These are phyloP conservation scores for Sinapis alba DNA, from an alignment of 441 rosid species.

Conservation along the genomic window DNA sequence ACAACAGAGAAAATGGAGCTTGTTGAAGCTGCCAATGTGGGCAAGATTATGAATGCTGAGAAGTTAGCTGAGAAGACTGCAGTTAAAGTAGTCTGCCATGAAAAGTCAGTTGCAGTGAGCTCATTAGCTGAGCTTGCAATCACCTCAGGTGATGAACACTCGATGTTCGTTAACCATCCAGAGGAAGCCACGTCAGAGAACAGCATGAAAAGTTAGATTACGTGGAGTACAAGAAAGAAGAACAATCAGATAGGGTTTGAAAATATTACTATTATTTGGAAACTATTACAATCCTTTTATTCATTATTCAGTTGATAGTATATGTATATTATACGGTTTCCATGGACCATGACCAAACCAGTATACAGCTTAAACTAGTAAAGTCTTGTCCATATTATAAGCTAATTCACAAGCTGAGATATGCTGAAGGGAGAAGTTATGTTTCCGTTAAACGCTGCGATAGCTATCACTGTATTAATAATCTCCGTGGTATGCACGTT, in stretches of 20 bases:
- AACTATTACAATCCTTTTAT: neutral
- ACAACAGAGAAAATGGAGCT: slow-evolving; percentile 48
- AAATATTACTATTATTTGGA: neutral
- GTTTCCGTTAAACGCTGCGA: slow-evolving; percentile 2
- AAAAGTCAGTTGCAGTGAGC: slow-evolving; percentile 82
- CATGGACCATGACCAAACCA: neutral
- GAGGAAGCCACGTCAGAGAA: slow-evolving; percentile 30
- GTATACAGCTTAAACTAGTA: neutral
- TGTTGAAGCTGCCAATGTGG: slow-evolving; percentile 55
- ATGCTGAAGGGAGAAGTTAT: slow-evolving; percentile 18
- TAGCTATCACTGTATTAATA: slow-evolving; percentile 9
- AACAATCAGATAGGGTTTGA: neutral
- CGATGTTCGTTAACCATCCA: slow-evolving; percentile 57
- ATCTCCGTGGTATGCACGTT: slow-evolving; percentile 26
- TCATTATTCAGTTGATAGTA: neutral
- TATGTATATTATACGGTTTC: neutral
- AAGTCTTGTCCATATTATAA: neutral
- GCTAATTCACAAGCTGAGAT: slow-evolving; percentile 17
- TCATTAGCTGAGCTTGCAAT: slow-evolving; percentile 68
- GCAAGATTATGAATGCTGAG: slow-evolving; percentile 69
- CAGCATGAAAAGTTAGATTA: neutral
- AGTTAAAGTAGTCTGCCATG: slow-evolving; percentile 81
- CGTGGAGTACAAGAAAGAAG: neutral
- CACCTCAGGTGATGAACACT: slow-evolving; percentile 64
- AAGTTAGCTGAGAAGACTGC: slow-evolving; percentile 78